These are phyloP conservation scores for Eleusine indica DNA, from an alignment of 176 grass and related monocot genomes.

Conservation along the genomic window DNA sequence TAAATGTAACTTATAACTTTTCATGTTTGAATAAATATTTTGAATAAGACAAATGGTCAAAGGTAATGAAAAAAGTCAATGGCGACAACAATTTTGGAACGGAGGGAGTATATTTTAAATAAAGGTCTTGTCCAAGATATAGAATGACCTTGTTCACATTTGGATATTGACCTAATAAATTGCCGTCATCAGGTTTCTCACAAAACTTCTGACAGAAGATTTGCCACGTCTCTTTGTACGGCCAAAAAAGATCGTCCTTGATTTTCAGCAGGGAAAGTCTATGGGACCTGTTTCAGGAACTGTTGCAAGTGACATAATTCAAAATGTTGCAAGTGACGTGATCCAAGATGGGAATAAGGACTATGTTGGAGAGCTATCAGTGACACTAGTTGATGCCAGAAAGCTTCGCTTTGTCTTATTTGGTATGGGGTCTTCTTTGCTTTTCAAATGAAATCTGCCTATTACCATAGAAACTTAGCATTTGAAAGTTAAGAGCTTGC, in stretches of 20 bases:
- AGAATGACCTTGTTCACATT: background rate
- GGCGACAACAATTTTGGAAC: too few species aligned
- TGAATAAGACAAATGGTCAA: too few species aligned
- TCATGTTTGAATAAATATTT: too few species aligned
- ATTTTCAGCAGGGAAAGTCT: constrained; percentile 92
- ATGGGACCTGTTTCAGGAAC: constrained; percentile 70
- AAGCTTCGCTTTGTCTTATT: constrained; percentile 90
- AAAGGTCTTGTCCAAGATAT: background rate
- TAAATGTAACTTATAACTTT: too few species aligned
- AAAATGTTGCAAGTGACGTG: constrained; percentile 61
- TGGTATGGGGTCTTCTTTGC: constrained; percentile 45
- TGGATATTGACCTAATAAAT: constrained; percentile 20
- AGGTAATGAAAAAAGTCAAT: too few species aligned
- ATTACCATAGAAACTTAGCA: constrained; percentile 22
- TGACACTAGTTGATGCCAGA: constrained; percentile 93
- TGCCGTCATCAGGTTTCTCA: constrained; percentile 78
- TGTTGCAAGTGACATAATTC: constrained; percentile 55
- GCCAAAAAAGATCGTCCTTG: constrained; percentile 95
- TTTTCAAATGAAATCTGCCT: constrained; percentile 20
- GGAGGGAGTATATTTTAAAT: background rate
- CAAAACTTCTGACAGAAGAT: constrained; percentile 91
- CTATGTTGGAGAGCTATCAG: constrained; percentile 91
- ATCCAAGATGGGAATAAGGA: constrained; percentile 89
- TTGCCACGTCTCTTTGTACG: constrained; percentile 93
- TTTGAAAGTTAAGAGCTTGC: constrained; percentile 1